Base-by-base conservation (phyloP, 2,329 filamentous ascomycete species). In the Claviceps capensis region DNA sequence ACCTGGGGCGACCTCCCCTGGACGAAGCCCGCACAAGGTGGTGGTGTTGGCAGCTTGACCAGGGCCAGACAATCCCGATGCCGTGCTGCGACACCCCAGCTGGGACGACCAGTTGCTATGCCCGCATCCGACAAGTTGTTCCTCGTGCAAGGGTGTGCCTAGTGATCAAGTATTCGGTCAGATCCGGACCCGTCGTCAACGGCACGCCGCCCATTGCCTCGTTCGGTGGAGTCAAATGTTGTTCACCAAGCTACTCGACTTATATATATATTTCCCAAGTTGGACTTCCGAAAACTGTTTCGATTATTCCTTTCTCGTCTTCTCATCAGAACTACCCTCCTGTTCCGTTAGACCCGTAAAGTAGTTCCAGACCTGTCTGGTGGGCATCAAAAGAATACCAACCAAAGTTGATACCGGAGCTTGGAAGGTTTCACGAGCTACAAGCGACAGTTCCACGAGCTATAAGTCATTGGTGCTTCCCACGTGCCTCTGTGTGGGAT, bases 1-100 rank as follows among this genome's bases (percentile, higher is more conserved):
- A 50, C 54, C 48, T 55, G 56, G 50, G 48, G 48, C 56, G 53
- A 54, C 52, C 47, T 51, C 47, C 52, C 47, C 52, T 2, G 30
- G 30, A 34, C 30, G 9, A 34, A 51, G 54, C 51, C 42, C 45
- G 36, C 7, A 48, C 47, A 30, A 51, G 45, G 48, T 52, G 37
- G 48, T 52, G 45, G 48, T 50, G 53, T 49, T 42, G 47, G 51
- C 41, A 40, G 30, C 40, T 38, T 19, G 9, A 22, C 51, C 52
- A 49, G 47, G 51, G 46, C 45, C 23, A 36, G 26, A 30, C 16
- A 46, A 46, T 46, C 45, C 43, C 34, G 40, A 40, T 37, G 46
- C 45, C 45, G 36, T 53, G 40, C 23, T 40, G 34, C 51, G n/a
- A 41, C 14, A 16, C 19, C 41, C 49, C 36, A 30, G 22, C 38